Base-by-base conservation (phyloP, 2,329 filamentous ascomycete genomes). In the Aschersonia sp. region DNA sequence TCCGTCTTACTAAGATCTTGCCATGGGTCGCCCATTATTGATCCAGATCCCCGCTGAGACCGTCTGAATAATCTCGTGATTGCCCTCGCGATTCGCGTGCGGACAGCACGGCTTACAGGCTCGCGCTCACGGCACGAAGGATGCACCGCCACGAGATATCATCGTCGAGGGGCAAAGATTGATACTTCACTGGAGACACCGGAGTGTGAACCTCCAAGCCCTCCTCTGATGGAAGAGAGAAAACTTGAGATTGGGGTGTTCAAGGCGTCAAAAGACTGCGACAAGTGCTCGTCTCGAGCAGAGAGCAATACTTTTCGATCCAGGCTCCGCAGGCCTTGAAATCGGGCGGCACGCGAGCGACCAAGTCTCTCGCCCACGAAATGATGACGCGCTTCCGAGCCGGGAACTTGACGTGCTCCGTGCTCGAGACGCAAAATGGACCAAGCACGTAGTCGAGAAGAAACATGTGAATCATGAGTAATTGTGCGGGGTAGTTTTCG, bases 391-490 rank as follows among this genome's bases (percentile, higher is more conserved):
- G 48, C 41, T 60, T 61, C 7, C 58, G 55, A 2, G 53, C 58
- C 4, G 55, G 49, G 10, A 49, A 53, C 37, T 52, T 57, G 14
- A 54, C 52, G 29, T 52, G 50, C 12, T 56, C 53, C 4, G 46
- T 44, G 1, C 51, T 52, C 0, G 56, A 43, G 9, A 59, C 50
- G 30, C 55, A 56, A 7, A 51, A 55, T 11, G 50, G 51, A 5
- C 55, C 58, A 6, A 62, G 48, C 1, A 58, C 45, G 37, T 62
- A 61, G 29, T 62, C 59, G 3, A 62, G 46, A 2, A 68, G 53
- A 14, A 65, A 61, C 52, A 62, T 62, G 50, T 67, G 64, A 6
- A 65, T 58, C 30, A 66, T 54, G 1, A 67, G 54, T 1, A 68
- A 52, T 47, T 66, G 62, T 2, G 57, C 58, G 1, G 52, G 44